Percentiles rank a stretch among this genome's conserved stretches.
These are phyloP conservation scores for Takakia lepidozioides DNA, from an alignment of 225 moss, liverwort and hornwort genomes.

Conservation along the genomic window DNA sequence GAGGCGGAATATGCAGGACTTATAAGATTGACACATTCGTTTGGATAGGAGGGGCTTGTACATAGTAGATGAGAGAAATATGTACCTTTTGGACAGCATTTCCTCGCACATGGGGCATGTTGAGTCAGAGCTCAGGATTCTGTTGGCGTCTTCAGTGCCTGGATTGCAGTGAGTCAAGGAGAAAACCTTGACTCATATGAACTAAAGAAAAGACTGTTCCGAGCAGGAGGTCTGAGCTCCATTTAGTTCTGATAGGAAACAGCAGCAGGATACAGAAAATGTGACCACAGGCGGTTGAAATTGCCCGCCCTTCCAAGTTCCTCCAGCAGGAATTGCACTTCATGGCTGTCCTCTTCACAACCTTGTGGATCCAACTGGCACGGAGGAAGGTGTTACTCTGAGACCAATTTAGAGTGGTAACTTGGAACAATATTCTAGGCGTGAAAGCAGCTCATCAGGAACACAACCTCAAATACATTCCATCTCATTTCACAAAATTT, in stretches of 20 bases:
- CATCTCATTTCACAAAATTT: too few species aligned
- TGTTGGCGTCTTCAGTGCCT: conserved; percentile 81
- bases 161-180: conserved; percentile 25
- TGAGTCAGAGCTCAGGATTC: conserved; percentile 70
- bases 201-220: not conserved
- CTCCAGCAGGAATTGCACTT: conserved; percentile 96
- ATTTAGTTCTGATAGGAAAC: not conserved
- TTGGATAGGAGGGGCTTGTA: not conserved
- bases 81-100: conserved; percentile 75
- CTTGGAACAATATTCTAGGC: too few species aligned
- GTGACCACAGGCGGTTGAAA: conserved; percentile 84
- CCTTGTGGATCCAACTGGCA: not conserved
- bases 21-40: not conserved
- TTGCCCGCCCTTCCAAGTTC: conserved; percentile 68
- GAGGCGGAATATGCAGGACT: not conserved
- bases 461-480: too few species aligned
- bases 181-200: conserved; percentile 2
- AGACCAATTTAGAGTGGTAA: too few species aligned
- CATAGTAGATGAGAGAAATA: not conserved
- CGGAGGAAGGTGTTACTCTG: too few species aligned
- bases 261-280: conserved; percentile 75
- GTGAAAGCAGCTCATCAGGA: too few species aligned
- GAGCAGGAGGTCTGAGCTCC: not conserved
- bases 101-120: conserved; percentile 85
- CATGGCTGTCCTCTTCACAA: conserved; percentile 36